Evolutionary conservation across 2,329 filamentous ascomycete species (phyloP).

Genomic region (Hymenotorrendiella dingleyae): DNA sequence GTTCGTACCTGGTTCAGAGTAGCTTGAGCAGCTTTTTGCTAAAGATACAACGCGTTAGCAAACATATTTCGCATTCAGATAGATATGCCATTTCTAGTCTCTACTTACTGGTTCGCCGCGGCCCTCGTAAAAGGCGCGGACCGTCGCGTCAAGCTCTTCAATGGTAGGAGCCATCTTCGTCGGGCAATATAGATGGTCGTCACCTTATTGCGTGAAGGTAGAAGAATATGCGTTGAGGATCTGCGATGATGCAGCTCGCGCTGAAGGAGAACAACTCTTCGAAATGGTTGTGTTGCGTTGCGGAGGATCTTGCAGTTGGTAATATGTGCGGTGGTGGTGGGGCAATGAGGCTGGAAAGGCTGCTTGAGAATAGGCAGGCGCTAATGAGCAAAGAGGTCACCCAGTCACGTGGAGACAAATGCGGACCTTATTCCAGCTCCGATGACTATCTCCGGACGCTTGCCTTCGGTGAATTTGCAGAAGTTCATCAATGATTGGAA

Average conservation of each 20-base stretch:
- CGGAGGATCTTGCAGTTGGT: slow-evolving; percentile 16
- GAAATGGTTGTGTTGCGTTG: slow-evolving; percentile 13
- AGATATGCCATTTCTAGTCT: slow-evolving; percentile 5
- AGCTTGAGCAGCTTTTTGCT: slow-evolving; percentile 96
- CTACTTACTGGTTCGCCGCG: slow-evolving; percentile 79
- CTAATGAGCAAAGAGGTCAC: too few species aligned
- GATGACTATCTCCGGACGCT: too few species aligned
- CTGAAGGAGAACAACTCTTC: slow-evolving; percentile 17
- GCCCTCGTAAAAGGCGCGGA: slow-evolving; percentile 96
- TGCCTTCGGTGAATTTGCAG: too few species aligned
- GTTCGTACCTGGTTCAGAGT: slow-evolving; percentile 78
- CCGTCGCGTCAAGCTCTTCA: slow-evolving; percentile 91
- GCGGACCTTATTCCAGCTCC: too few species aligned
- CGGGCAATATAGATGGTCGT: slow-evolving; percentile 25
- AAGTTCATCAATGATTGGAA: too few species aligned
- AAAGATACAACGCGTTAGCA: slow-evolving; percentile 38
- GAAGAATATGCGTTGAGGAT: slow-evolving; percentile 11
- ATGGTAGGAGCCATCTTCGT: slow-evolving; percentile 65
- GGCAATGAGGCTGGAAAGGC: slow-evolving; percentile 11
- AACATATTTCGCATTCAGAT: slow-evolving; percentile 11
- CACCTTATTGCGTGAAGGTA: slow-evolving; percentile 22
- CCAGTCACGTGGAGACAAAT: too few species aligned
- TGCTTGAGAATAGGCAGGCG: background rate
- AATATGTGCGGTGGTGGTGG: slow-evolving; percentile 11
- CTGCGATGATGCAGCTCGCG: slow-evolving; percentile 22